Base-by-base conservation (phyloP, 78 protist species). In the Dictyostelium firmibasis region DNA sequence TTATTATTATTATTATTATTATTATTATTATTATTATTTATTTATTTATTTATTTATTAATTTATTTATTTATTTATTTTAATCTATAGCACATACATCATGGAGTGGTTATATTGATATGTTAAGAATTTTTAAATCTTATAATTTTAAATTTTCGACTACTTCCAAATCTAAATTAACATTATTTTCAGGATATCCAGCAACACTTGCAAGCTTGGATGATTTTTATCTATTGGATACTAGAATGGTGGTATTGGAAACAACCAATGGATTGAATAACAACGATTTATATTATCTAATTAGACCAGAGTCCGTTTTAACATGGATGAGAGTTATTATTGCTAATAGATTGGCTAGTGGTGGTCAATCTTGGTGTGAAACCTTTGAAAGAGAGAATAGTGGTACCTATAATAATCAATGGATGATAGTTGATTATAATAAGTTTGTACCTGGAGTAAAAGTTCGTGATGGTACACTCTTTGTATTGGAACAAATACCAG, bases 401-500 rank as follows among this genome's bases (percentile, higher is more conserved):
- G 98, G 98, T 60, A 97, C 98, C 43, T 97, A 97, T 72, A 62
- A 86, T 83, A 96, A 95, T 70, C 98, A 97, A 86, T 97, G 96
- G 96, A 94, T 96, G 87, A 81, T 95, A 3, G 38, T 96, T 50
- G 97, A 96, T 36, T 72, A 84, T 64, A 98, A 96, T 14, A 60
- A 67, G 16, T 97, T 98, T 57, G 41, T 29, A 35, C 88, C 96
- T 31, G 97, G 97, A 74, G 70, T 91, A 27, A 47, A 79, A 60
- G 64, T 97, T 27, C 27, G 23, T 35, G 85, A 91, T 31, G 96
- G 91, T 69, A 83, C 97, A 23, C 31, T 98, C 18, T 91, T 86
- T 53, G 85, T 97, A 20, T 16, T 97, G 11, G 99, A 98, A 86
- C 98, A 97, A 93, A 69, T 97, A 18, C 99, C 98, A 33, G 99